Evolutionary conservation across 1,139 yeast genomes (phyloP), one percentile per base, ranked within the genome.

Genomic region (Meyerozyma guilliermondii): DNA sequence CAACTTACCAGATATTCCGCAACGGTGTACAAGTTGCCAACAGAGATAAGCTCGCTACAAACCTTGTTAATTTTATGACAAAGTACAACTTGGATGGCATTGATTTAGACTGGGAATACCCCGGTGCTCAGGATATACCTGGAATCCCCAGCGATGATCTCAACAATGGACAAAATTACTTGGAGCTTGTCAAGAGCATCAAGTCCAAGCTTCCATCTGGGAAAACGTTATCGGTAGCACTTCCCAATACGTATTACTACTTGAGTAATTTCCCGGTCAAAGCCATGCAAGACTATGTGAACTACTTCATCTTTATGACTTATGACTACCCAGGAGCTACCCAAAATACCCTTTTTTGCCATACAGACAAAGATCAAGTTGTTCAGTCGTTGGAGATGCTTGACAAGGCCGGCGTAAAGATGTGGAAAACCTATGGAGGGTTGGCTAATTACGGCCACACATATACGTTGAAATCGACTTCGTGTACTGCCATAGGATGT

Each of bases 31-130:
- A 44, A 4, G 35, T 40, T 13, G 38, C 45, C 5, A 46, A 47
- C 20, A 46, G 50, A 34, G 43, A 50, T 13, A 45, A 37, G 13
- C 53, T 55, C 36, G 55, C 57, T 3, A 43, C 44, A 13, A 50
- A 48, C 35, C 38, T 55, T 14, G 50, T 47, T 13, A 28, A 41
- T 2, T 51, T 55, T 43, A 37, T 53, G n/a, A 43, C 41, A 2
- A 38, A 42, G 27, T 38, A 54, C 35, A 43, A 44, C 13, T 50
- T 55, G 41, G 59, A 55, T 46, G 59, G 59, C n/a, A 45, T 54
- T 34, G 53, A 55, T 40, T 45, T 55, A 5, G 59, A 55, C 43
- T 55, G 60, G 59, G 59, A 55, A 45, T 55, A 50, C 35, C 60
- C 60, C 28, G 48, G 48, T 14, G 46, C 46, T 14, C 36, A 45